A percentile compares a stretch with the other conserved stretches of the same genome.
phyloP scores from a whole-genome alignment of 2,329 filamentous ascomycete genomes.

The Fusarium sp. region DNA sequence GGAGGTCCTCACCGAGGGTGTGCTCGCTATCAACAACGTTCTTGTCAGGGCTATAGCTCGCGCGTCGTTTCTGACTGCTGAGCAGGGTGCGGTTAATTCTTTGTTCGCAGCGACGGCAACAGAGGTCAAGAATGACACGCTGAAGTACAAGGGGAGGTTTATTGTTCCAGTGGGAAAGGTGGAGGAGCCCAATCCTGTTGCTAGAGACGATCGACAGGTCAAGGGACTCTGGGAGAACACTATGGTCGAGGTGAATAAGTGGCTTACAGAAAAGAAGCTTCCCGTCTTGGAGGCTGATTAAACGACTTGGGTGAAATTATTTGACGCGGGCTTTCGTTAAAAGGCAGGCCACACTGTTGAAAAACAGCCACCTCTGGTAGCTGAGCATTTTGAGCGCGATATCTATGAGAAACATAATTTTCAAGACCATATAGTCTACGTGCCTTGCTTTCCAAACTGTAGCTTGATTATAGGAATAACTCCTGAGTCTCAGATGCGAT shows the following conservation, averaged over 20 bases:
- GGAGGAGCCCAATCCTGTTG: background rate
- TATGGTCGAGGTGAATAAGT: background rate
- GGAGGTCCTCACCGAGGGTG: background rate
- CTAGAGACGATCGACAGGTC: background rate
- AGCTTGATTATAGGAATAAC: background rate
- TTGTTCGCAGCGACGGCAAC: background rate
- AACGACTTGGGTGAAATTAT: no score
- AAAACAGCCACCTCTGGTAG: no score
- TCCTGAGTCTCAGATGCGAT: background rate
- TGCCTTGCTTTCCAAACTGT: background rate
- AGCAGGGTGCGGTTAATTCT: background rate
- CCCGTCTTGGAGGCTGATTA: fast-evolving
- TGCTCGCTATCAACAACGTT: fast-evolving
- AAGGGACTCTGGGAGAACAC: background rate
- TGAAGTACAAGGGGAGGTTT: background rate
- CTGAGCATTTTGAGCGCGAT: no score
- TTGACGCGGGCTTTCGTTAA: no score
- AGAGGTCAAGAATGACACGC: fast-evolving
- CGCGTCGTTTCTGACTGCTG: fast-evolving
- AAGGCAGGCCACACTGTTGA: no score
- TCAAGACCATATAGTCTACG: no score
- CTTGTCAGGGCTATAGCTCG: background rate
- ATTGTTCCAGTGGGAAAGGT: background rate
- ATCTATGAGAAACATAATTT: no score
- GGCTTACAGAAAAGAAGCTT: fast-evolving